Evolutionary conservation across 2,329 filamentous ascomycete genomes (phyloP), one percentile per base, ranked within the genome.

Genomic region (Dactylellina leptospora): DNA sequence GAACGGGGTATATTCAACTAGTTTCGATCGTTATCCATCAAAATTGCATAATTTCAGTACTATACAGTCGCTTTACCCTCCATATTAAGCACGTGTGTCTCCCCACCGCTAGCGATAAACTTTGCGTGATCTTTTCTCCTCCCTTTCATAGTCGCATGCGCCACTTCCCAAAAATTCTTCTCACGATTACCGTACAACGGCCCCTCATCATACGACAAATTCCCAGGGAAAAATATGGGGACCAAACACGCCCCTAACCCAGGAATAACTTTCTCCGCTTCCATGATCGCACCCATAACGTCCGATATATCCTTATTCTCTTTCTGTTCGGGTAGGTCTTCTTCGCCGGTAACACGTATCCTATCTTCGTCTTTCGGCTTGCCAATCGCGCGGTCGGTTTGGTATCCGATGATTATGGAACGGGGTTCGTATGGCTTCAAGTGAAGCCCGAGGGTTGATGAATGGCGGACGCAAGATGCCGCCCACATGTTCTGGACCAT

Each of bases 401-500:
- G 55, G 25, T 73, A 73, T n/a, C 69, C 69, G 23, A 73, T 68
- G 16, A 73, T 54, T 25, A 55, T 72, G 6, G 68, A 64, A 4
- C 68, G 59, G 23, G 69, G 62, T 9, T 56, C 6, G 69, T 73
- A 73, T 3, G 54, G 69, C 20, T 58, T 55, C 23, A 81, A 59
- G 1, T 76, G 79, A 3, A 79, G 59, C 0, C 79, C 79, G 56
- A 78, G 77, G 2, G 76, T 76, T n/a, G 76, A 50, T 0, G 80
- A 78, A 1, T 58, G 48, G 2, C 79, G 76, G 36, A 74, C 70
- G 30, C 69, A 74, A 6, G 77, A 80, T 0, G 80, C 80, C 2
- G 80, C 78, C 53, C 76, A 76, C 11, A 80, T 76, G 63, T 82
- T 82, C 64, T 82, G 80, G 0, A 81, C 38, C 66, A 81, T 80